phyloP scores from a whole-genome alignment of 495 filamentous ascomycete species.

The Viridothelium virens region DNA sequence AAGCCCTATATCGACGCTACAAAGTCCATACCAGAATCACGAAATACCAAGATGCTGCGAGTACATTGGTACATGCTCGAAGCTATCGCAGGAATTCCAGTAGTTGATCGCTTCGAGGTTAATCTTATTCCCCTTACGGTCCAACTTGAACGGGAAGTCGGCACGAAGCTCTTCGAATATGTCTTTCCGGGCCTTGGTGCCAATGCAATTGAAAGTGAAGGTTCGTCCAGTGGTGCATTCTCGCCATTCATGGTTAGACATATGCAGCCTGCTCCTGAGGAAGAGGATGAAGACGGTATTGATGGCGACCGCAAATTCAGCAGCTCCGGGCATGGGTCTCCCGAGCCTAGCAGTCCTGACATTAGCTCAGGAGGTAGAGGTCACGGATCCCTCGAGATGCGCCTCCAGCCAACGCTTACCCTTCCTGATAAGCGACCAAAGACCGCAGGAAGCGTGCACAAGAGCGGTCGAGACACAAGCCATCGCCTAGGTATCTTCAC shows the following conservation, averaged over 20 bases:
- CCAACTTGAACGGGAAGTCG: slow-evolving; percentile 87
- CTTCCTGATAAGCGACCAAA: slow-evolving; percentile 47
- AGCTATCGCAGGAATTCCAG: slow-evolving; percentile 93
- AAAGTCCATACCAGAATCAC: slow-evolving; percentile 39
- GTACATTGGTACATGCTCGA: slow-evolving; percentile 98
- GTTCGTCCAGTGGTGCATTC: slow-evolving; percentile 36
- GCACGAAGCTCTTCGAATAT: slow-evolving; percentile 93
- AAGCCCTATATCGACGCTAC: slow-evolving; percentile 71
- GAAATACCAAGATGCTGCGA: slow-evolving; percentile 68
- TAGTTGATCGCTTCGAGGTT: slow-evolving; percentile 95
- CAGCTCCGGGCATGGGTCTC: not conserved
- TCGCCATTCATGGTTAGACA: slow-evolving; percentile 81
- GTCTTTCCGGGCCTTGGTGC: slow-evolving; percentile 79
- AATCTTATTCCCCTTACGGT: slow-evolving; percentile 87
- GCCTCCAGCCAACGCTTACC: slow-evolving; percentile 68
- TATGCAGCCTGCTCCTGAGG: slow-evolving; percentile 53
- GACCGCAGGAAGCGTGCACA: slow-evolving; percentile 10
- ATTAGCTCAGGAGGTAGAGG: slow-evolving; percentile 42
- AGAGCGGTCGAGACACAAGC: slow-evolving; percentile 17
- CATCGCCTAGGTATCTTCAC: slow-evolving; percentile 32
- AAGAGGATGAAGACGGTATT: slow-evolving; percentile 49
- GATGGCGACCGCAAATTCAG: not conserved
- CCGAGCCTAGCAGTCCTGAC: slow-evolving; percentile 1
- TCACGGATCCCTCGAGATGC: slow-evolving; percentile 63
- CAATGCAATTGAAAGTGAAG: slow-evolving; percentile 51